Percentiles rank a stretch among this genome's conserved stretches.
phyloP scores from a whole-genome alignment of 2,329 filamentous ascomycete species.

The Fusarium pilosicola region DNA sequence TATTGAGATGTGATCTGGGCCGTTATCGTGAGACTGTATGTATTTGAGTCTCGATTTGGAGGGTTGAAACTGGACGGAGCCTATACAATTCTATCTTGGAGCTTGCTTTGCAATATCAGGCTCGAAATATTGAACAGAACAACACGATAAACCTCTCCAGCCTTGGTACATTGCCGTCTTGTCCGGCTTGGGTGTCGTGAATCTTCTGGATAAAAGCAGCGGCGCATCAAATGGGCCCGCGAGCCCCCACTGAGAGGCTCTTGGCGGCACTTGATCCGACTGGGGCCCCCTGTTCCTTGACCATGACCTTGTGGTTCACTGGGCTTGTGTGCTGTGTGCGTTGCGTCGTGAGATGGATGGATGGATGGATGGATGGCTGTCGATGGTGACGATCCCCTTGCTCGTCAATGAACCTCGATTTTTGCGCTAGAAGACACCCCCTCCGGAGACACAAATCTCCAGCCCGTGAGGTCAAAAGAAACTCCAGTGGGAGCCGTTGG shows the following conservation, averaged over 20 bases:
- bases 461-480: slow-evolving; percentile 29
- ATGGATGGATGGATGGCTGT: background rate
- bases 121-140: background rate
- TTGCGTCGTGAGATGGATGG: slow-evolving; percentile 1
- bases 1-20: background rate
- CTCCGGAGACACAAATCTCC: slow-evolving; percentile 21
- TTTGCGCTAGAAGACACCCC: slow-evolving; percentile 16
- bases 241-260: slow-evolving; percentile 33
- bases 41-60: background rate
- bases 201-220: slow-evolving; percentile 33
- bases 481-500: background rate
- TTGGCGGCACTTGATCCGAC: slow-evolving; percentile 35
- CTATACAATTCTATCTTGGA: too few relatives aligned
- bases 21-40: slow-evolving; percentile 8
- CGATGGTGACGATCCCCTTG: slow-evolving; percentile 22
- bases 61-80: background rate
- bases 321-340: background rate
- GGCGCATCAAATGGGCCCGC: slow-evolving; percentile 26
- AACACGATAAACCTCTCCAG: background rate
- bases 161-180: slow-evolving; percentile 26
- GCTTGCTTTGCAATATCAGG: background rate
- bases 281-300: slow-evolving; percentile 15
- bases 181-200: slow-evolving; percentile 29
- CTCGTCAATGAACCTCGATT: slow-evolving; percentile 1
- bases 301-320: background rate